Percentiles rank a stretch among this genome's conserved stretches.
These are phyloP conservation scores for Groenewaldozyma tartarivorans DNA, from an alignment of 805 yeast genomes.

Conservation along the genomic window DNA sequence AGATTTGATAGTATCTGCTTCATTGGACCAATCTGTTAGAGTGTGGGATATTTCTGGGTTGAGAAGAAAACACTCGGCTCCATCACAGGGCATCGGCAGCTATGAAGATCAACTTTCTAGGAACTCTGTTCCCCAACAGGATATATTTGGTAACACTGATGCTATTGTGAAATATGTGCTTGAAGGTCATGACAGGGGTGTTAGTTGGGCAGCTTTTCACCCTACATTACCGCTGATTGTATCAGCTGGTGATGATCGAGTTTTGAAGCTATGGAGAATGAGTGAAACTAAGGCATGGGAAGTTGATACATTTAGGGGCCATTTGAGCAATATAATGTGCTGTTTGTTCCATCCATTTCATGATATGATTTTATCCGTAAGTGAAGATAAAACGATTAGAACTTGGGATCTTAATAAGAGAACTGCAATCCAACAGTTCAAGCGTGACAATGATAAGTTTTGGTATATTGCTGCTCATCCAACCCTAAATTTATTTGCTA, in stretches of 20 bases:
- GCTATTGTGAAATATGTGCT: constrained; percentile 91
- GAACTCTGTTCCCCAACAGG: constrained; percentile 62
- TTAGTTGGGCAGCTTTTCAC: constrained; percentile 97
- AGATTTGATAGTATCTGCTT: constrained; percentile 89
- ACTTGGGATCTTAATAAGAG: constrained; percentile 95
- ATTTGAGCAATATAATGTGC: constrained; percentile 83
- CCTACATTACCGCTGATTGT: constrained; percentile 92
- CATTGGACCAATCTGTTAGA: constrained; percentile 96
- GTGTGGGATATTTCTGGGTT: constrained; percentile 97
- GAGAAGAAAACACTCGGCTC: constrained; percentile 90
- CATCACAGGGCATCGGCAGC: constrained; percentile 22
- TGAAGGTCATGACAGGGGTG: constrained; percentile 98
- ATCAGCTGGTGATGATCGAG: constrained; percentile 92
- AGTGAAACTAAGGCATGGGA: constrained; percentile 98
- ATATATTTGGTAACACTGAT: constrained; percentile 87
- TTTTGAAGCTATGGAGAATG: constrained; percentile 96
- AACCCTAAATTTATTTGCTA: constrained; percentile 81
- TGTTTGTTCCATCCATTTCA: constrained; percentile 89
- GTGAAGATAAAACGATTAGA: constrained; percentile 93
- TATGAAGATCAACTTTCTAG: constrained; percentile 39
- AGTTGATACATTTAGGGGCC: constrained; percentile 97
- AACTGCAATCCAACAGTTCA: constrained; percentile 86
- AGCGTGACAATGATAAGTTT: constrained; percentile 88
- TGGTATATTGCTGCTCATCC: constrained; percentile 93
- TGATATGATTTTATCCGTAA: constrained; percentile 83